phyloP scores from a whole-genome alignment of 2,329 filamentous ascomycete species.

The Pezicula radicicola region DNA sequence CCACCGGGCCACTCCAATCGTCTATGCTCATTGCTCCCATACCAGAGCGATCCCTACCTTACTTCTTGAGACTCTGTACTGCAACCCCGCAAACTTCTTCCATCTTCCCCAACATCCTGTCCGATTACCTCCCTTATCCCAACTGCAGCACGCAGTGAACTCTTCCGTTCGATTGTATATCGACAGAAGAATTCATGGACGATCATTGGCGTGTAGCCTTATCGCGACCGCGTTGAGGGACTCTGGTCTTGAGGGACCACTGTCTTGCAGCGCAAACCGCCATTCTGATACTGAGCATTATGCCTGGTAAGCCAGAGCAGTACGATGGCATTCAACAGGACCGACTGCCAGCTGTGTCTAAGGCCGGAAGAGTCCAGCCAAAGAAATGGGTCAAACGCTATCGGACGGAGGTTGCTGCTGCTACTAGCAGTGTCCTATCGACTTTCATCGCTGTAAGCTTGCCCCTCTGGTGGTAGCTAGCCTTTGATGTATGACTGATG shows the following conservation, averaged over 20 bases:
- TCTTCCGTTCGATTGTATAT: conserved; percentile 17
- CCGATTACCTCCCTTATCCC: conserved; percentile 24
- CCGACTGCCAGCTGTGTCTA: conserved; percentile 5
- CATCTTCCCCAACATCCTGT: not conserved
- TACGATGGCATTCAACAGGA: conserved; percentile 18
- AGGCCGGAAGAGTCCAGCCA: conserved; percentile 26
- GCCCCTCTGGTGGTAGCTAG: not conserved
- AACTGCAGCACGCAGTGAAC: conserved; percentile 20
- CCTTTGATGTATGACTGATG: conserved; percentile 4
- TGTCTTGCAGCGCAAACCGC: conserved; percentile 35
- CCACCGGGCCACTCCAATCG: too few species aligned
- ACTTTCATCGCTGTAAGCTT: conserved; percentile 64
- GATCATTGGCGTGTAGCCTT: conserved; percentile 47
- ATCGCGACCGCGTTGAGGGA: conserved; percentile 60
- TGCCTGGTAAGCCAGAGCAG: conserved; percentile 29
- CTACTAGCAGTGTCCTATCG: conserved; percentile 72
- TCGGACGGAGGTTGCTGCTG: conserved; percentile 76
- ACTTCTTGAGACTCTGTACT: conserved; percentile 1
- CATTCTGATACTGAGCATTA: conserved; percentile 39
- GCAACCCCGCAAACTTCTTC: conserved; percentile 15
- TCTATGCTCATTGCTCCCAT: too few species aligned
- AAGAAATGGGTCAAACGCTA: conserved; percentile 69
- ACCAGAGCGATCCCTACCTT: not conserved
- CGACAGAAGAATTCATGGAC: conserved; percentile 46
- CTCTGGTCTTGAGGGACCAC: conserved; percentile 50